Percentiles rank a stretch among this genome's conserved stretches.
Evolutionary conservation across 106 monocot species (phyloP).

Genomic region (Narthecium ossifragum): DNA sequence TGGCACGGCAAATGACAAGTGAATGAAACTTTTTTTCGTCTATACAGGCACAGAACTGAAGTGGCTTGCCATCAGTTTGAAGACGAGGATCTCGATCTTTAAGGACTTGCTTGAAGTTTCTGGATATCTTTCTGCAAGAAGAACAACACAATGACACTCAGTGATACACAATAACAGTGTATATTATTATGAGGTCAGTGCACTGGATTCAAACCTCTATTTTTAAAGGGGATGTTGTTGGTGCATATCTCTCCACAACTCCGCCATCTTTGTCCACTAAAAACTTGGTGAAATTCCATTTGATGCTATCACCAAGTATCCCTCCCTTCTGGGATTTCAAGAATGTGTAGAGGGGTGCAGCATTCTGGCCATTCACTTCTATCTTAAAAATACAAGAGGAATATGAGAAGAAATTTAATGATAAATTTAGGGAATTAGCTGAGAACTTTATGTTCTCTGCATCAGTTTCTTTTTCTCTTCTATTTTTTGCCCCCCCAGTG

Average conservation of each 20-base stretch:
- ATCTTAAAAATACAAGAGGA: conserved; percentile 9
- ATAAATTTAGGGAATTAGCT: too few relatives aligned
- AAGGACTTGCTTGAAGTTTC: conserved; percentile 5
- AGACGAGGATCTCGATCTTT: not conserved
- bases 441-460: too few relatives aligned
- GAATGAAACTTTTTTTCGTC: not conserved
- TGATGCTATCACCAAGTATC: conserved; percentile 28
- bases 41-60: not conserved
- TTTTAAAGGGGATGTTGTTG: conserved; percentile 35
- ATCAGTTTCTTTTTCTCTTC: too few relatives aligned
- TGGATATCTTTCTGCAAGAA: conserved; percentile 33
- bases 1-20: not conserved
- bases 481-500: too few relatives aligned
- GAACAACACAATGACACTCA: not conserved
- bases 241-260: conserved; percentile 36
- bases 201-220: conserved; percentile 36
- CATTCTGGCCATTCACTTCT: conserved; percentile 43
- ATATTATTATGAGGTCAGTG: too few relatives aligned
- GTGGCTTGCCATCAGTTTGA: too few relatives aligned
- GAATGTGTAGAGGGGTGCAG: conserved; percentile 29
- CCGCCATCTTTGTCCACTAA: conserved; percentile 31
- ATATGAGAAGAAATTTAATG: too few relatives aligned
- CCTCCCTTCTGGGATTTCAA: conserved; percentile 38
- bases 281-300: conserved; percentile 49
- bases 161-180: not conserved